phyloP scores from a whole-genome alignment of 2,329 filamentous ascomycete species.

The Aspergillus melleus region DNA sequence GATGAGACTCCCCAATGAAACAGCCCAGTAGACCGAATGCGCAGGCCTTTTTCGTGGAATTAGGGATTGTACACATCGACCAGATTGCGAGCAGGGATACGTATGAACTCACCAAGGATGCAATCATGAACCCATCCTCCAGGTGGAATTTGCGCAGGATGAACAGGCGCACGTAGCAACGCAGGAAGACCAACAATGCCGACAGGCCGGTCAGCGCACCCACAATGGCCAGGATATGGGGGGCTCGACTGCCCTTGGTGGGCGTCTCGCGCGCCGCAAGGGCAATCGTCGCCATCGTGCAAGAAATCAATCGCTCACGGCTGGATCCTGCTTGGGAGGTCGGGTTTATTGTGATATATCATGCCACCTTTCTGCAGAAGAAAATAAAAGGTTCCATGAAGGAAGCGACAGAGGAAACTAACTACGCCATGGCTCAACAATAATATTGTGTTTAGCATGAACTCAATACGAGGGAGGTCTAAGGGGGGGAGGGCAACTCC shows the following conservation, averaged over 20 bases:
- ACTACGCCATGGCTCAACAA: background rate
- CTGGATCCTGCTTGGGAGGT: background rate
- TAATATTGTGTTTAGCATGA: background rate
- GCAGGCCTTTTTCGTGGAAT: background rate
- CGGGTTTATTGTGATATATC: background rate
- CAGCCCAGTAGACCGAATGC: background rate
- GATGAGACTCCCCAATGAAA: background rate
- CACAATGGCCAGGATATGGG: slow-evolving; percentile 42
- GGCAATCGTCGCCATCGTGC: background rate
- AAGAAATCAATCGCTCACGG: background rate
- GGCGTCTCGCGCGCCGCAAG: background rate
- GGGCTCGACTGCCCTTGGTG: slow-evolving; percentile 6
- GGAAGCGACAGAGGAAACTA: background rate
- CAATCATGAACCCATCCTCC: slow-evolving; percentile 43
- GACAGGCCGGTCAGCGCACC: slow-evolving; percentile 41
- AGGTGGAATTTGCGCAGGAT: slow-evolving; percentile 51
- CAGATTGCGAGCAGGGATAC: background rate
- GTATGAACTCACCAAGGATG: background rate
- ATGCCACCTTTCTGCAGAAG: background rate
- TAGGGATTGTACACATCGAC: background rate
- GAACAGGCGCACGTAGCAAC: slow-evolving; percentile 48
- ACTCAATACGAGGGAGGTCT: background rate
- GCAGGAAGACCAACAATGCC: slow-evolving; percentile 40
- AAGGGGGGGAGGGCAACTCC: background rate
- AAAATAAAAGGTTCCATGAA: background rate